phyloP scores from a whole-genome alignment of 345 rosid genomes.

The Ceriops tagal region DNA sequence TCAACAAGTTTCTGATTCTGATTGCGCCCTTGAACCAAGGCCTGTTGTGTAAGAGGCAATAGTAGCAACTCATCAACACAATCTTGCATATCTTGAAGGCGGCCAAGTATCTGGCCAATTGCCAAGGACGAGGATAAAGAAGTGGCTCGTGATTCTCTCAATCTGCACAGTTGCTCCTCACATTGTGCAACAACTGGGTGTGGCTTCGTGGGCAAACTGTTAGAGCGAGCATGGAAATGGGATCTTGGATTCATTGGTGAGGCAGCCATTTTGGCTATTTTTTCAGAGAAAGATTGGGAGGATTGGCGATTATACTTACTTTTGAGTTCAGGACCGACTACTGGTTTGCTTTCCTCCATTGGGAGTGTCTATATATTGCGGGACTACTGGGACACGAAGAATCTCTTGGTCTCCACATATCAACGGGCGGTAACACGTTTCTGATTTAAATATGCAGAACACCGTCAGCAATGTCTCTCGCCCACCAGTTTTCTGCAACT shows the following conservation, averaged over 20 bases:
- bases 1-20: constrained; percentile 3
- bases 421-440: background rate
- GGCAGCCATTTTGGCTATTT: background rate
- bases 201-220: constrained; percentile 38
- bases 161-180: constrained; percentile 30
- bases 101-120: background rate
- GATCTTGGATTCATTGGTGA: background rate
- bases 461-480: background rate
- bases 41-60: constrained; percentile 8
- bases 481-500: background rate
- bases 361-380: background rate
- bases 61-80: constrained; percentile 12
- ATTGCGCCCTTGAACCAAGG: background rate
- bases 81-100: constrained; percentile 18
- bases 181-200: constrained; percentile 38
- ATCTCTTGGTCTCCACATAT: background rate
- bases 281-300: background rate
- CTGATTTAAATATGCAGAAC: background rate
- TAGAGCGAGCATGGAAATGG: constrained; percentile 41
- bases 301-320: background rate
- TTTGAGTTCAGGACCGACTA: background rate
- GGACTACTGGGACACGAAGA: background rate
- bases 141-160: constrained; percentile 26
- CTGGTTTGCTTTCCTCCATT: background rate
- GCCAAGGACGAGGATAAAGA: constrained; percentile 28